Evolutionary conservation across 108 stramenopile genomes (phyloP).

Genomic region (Hondaea fermentalgiana): DNA sequence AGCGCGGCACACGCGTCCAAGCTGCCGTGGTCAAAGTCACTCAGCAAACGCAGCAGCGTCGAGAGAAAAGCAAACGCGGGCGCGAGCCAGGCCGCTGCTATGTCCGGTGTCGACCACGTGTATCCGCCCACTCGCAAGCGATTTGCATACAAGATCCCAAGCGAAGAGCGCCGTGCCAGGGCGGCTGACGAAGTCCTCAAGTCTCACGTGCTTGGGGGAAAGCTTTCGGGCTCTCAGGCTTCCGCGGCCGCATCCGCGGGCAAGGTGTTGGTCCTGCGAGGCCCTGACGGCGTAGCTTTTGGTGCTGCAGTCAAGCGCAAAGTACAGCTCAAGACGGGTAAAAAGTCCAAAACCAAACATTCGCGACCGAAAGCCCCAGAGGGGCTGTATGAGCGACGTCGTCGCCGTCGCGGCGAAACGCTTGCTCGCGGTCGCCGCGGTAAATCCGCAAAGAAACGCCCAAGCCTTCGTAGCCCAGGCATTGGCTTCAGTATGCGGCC

Average conservation of each 20-base stretch:
- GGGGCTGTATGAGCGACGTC: too few species aligned
- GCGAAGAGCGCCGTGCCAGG: not conserved
- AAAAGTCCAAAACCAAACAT: not conserved
- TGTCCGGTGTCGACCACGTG: not conserved
- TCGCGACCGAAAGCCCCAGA: not conserved
- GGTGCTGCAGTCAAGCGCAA: constrained; percentile 4
- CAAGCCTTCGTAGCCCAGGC: not conserved
- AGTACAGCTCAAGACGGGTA: not conserved
- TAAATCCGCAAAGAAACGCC: not conserved
- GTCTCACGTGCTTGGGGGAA: not conserved
- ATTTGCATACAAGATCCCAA: not conserved
- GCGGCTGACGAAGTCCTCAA: not conserved
- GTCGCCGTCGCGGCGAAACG: not conserved
- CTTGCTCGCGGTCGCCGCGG: not conserved
- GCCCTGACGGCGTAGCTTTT: not conserved
- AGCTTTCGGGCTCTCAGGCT: not conserved
- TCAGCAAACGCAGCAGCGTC: not conserved
- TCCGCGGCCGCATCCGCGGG: not conserved
- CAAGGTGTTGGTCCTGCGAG: not conserved
- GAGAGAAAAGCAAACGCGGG: not conserved
- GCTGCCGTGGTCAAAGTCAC: not conserved
- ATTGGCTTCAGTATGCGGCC: not conserved
- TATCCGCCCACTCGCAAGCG: not conserved
- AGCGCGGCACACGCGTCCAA: not conserved
- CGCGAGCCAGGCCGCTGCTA: not conserved